Conservation (phyloP, 805 yeast genomes). For the Myxozyma vanderwaltii region DNA sequence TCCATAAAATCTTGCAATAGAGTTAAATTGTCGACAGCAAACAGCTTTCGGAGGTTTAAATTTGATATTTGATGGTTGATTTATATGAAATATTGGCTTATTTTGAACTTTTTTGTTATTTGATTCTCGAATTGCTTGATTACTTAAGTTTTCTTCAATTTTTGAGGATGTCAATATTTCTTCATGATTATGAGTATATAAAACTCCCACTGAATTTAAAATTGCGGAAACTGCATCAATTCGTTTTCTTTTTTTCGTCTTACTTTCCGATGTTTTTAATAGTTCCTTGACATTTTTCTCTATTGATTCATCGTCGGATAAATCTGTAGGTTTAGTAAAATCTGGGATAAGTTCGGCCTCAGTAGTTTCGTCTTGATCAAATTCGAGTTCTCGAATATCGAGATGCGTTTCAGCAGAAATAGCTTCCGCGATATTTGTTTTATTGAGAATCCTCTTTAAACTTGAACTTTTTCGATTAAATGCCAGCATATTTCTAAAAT, state of each 20-base stretch:
- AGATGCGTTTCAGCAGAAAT: slow-evolving; percentile 11
- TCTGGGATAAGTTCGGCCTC: background rate
- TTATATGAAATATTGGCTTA: background rate
- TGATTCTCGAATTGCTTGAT: slow-evolving; percentile 5
- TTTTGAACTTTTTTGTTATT: background rate
- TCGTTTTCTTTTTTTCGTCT: background rate
- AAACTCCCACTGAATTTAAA: slow-evolving; percentile 24
- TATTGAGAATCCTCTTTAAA: slow-evolving; percentile 18
- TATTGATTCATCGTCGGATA: background rate
- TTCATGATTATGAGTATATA: slow-evolving; percentile 25
- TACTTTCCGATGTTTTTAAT: background rate
- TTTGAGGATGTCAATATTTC: slow-evolving; percentile 24
- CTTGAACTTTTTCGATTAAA: background rate
- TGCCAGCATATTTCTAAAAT: slow-evolving; percentile 15
- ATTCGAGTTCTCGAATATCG: slow-evolving; percentile 11
- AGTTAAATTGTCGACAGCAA: slow-evolving; percentile 21
- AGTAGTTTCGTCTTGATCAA: background rate
- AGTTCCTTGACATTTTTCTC: background rate
- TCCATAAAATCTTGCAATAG: slow-evolving; percentile 19
- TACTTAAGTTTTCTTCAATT: slow-evolving; percentile 15
- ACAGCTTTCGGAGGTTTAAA: slow-evolving; percentile 24
- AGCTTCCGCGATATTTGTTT: slow-evolving; percentile 29
- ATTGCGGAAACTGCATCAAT: slow-evolving; percentile 30
- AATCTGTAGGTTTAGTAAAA: too few species aligned
- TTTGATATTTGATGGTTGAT: background rate